phyloP scores from a whole-genome alignment of 495 filamentous ascomycete species.

The Penicillium coprophilum region DNA sequence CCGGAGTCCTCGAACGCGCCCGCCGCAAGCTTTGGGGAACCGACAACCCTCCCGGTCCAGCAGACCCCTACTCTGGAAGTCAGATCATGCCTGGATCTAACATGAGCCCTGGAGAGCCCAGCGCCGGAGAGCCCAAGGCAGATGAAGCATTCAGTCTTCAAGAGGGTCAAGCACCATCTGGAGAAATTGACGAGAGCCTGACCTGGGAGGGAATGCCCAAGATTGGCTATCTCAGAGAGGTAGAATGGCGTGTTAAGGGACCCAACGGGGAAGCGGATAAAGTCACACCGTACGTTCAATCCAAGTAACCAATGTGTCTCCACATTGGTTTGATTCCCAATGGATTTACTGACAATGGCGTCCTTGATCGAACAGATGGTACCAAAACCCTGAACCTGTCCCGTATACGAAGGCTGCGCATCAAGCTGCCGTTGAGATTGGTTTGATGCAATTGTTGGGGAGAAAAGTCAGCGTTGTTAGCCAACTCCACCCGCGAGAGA shows the following conservation, averaged over 20 bases:
- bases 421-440: constrained; percentile 50
- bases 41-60: constrained; percentile 52
- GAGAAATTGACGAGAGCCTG: constrained; percentile 1
- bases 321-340: background rate
- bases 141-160: constrained; percentile 4
- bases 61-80: constrained; percentile 53
- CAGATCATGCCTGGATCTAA: constrained; percentile 17
- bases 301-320: background rate
- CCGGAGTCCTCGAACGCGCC: constrained; percentile 49
- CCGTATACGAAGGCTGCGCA: constrained; percentile 32
- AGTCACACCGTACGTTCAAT: constrained; percentile 24
- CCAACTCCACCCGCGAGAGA: constrained; percentile 26
- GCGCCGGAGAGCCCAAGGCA: background rate
- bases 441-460: constrained; percentile 37
- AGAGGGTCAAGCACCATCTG: background rate
- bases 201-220: constrained; percentile 8
- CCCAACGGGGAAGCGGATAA: constrained; percentile 12
- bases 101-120: background rate
- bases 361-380: constrained; percentile 17
- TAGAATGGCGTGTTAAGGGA: constrained; percentile 17
- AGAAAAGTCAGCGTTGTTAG: constrained; percentile 20
- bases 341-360: constrained; percentile 11
- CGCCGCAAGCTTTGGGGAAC: constrained; percentile 57
- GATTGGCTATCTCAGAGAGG: constrained; percentile 10
- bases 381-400: constrained; percentile 9